These are phyloP conservation scores for Suillus hirtellus DNA, from an alignment of 768 basidiomycete genomes.

Conservation along the genomic window DNA sequence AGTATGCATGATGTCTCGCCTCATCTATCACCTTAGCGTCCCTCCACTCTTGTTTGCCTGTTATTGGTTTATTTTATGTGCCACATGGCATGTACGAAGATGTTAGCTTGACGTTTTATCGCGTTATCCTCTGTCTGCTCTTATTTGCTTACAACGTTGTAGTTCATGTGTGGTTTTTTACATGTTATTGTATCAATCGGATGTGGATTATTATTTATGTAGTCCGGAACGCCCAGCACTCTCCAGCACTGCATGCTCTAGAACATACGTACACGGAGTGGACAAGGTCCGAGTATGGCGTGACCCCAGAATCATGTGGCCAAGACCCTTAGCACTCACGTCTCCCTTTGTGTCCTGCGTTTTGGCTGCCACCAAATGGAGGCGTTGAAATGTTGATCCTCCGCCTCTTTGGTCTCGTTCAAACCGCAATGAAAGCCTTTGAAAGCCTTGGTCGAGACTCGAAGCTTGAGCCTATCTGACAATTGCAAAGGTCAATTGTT, in stretches of 20 bases:
- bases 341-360: neutral
- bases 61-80: slow-evolving; percentile 23
- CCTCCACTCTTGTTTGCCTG: slow-evolving; percentile 24
- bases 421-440: neutral
- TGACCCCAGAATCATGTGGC: neutral
- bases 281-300: neutral
- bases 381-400: neutral
- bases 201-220: slow-evolving; percentile 21
- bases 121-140: neutral
- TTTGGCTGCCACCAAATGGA: neutral
- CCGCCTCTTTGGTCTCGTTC: neutral
- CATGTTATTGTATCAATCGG: slow-evolving; percentile 15
- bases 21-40: slow-evolving; percentile 16
- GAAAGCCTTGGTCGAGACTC: neutral
- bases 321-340: neutral
- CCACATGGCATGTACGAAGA: slow-evolving; percentile 26
- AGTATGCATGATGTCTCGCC: slow-evolving; percentile 40
- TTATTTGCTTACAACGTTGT: slow-evolving; percentile 19
- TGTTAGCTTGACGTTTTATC: slow-evolving; percentile 16
- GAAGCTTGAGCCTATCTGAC: too few species aligned
- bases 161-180: slow-evolving; percentile 24
- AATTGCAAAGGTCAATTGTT: neutral
- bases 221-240: neutral
- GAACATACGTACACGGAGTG: neutral
- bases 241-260: neutral